phyloP scores from a whole-genome alignment of 1,139 yeast species.

The Yamadazyma triangularis region DNA sequence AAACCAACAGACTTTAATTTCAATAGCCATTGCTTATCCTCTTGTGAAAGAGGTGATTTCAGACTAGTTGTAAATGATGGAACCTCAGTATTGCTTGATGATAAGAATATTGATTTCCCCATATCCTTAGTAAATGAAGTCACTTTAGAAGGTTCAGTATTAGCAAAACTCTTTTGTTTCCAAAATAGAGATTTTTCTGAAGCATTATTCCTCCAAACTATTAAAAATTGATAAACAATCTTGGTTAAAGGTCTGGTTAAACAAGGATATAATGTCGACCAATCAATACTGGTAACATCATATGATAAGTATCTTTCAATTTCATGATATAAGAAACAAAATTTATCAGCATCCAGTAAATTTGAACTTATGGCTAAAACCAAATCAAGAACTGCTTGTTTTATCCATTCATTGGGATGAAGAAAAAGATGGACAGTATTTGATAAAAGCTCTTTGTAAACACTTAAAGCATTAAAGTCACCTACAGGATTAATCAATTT shows the following conservation, averaged over 20 bases:
- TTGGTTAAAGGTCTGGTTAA: conserved; percentile 64
- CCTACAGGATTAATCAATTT: conserved; percentile 32
- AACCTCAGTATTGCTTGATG: conserved; percentile 8
- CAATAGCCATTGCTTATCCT: conserved; percentile 74
- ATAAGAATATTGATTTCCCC: conserved; percentile 39
- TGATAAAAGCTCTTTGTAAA: conserved; percentile 33
- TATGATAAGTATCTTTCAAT: conserved; percentile 73
- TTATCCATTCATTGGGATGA: conserved; percentile 86
- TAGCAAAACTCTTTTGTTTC: conserved; percentile 27
- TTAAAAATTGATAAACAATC: conserved; percentile 59
- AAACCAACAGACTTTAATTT: conserved; percentile 69
- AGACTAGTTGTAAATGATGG: conserved; percentile 2
- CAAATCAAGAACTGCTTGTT: conserved; percentile 63
- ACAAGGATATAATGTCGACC: conserved; percentile 62
- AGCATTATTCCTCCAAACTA: conserved; percentile 70
- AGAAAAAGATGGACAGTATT: conserved; percentile 39
- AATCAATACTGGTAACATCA: conserved; percentile 64
- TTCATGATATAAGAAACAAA: conserved; percentile 79
- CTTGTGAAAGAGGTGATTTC: conserved; percentile 37
- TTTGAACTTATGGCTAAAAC: conserved; percentile 60
- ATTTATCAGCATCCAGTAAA: conserved; percentile 70
- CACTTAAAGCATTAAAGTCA: conserved; percentile 39
- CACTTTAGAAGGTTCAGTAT: conserved; percentile 9
- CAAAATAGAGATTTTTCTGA: conserved; percentile 69
- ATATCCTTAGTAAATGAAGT: conserved; percentile 26